phyloP scores from a whole-genome alignment of 73 alveolate species.

The Uronychia setigera region DNA sequence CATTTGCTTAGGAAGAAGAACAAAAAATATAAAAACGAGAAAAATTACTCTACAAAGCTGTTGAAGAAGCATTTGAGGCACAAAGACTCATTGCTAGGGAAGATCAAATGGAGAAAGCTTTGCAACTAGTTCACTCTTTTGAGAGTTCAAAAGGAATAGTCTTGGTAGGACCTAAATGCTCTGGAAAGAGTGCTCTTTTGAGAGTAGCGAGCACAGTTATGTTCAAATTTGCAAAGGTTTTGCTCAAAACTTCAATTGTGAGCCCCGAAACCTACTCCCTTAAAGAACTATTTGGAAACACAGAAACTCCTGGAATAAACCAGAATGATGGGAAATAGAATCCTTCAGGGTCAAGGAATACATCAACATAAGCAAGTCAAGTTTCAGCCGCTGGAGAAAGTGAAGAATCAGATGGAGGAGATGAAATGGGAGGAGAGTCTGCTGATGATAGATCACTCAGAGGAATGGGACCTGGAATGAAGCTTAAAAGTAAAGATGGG shows the following conservation, averaged over 20 bases:
- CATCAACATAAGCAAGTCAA: neutral
- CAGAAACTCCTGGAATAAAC: constrained; percentile 28
- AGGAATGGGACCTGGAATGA: too few species aligned
- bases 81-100: neutral
- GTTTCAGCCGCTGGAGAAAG: neutral
- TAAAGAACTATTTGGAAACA: constrained; percentile 49
- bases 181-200: constrained; percentile 52
- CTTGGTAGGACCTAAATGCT: constrained; percentile 52
- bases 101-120: neutral
- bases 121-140: neutral
- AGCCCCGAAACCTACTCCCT: constrained; percentile 30
- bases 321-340: neutral
- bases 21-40: neutral
- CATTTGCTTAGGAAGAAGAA: constrained; percentile 1
- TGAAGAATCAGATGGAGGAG: neutral
- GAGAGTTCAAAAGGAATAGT: constrained; percentile 43
- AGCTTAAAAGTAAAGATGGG: neutral
- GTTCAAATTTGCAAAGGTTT: constrained; percentile 3
- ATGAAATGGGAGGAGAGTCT: neutral
- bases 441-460: constrained; percentile 1
- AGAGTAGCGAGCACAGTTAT: constrained; percentile 17
- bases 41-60: neutral
- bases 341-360: constrained; percentile 3
- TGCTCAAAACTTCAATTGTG: constrained; percentile 47
- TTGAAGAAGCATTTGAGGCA: neutral